A percentile compares a stretch with the other conserved stretches of the same genome.
Evolutionary conservation across 306 rosid species (phyloP).

Genomic region (Sechiopsis laciniata): DNA sequence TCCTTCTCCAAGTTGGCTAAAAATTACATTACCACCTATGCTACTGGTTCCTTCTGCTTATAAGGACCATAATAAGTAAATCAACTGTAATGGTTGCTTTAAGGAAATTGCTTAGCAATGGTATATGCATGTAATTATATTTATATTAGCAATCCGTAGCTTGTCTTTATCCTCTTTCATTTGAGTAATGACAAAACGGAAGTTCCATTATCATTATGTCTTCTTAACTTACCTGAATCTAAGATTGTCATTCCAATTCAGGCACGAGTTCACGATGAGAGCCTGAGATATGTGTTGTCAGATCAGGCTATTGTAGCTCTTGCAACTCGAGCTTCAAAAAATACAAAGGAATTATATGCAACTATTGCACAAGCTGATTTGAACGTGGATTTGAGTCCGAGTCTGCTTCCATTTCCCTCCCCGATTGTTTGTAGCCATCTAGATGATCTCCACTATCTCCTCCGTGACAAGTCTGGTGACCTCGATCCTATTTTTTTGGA

Average conservation of each 20-base stretch:
- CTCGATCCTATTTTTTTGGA: constrained; percentile 42
- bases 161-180: constrained; percentile 10
- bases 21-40: not conserved
- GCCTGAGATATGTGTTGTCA: constrained; percentile 71
- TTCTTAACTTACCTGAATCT: constrained; percentile 28
- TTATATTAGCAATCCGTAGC: not conserved
- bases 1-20: not conserved
- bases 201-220: constrained; percentile 5
- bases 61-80: constrained; percentile 2
- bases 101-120: not conserved
- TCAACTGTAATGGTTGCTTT: not conserved
- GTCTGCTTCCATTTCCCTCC: constrained; percentile 52
- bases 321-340: constrained; percentile 47
- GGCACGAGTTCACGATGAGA: constrained; percentile 96
- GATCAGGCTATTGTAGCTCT: constrained; percentile 77
- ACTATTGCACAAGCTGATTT: constrained; percentile 53
- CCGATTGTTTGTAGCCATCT: constrained; percentile 68
- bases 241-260: constrained; percentile 37
- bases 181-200: constrained; percentile 12
- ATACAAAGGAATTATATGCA: constrained; percentile 36
- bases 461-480: constrained; percentile 43
- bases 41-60: constrained; percentile 14
- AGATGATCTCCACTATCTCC: constrained; percentile 51
- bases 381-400: constrained; percentile 43
- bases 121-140: not conserved